phyloP scores from a whole-genome alignment of 2,329 filamentous ascomycete genomes.

The Fusarium incarnatum region DNA sequence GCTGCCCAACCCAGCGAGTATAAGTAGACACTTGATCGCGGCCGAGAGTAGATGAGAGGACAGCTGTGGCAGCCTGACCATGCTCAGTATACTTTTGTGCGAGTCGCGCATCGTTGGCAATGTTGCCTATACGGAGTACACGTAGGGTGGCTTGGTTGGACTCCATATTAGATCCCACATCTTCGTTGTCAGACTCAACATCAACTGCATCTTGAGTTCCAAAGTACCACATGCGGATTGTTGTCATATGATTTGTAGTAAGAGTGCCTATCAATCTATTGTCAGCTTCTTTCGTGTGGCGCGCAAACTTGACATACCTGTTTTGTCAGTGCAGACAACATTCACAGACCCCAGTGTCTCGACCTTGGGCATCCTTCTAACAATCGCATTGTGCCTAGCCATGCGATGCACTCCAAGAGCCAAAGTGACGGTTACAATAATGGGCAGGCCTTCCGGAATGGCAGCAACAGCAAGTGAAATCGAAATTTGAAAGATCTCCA shows the following conservation, averaged over 20 bases:
- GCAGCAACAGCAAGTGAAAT: conserved; percentile 96
- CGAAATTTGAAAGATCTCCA: conserved; percentile 98
- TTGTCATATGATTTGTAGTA: conserved; percentile 98
- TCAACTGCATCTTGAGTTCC: conserved; percentile 68
- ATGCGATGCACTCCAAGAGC: conserved; percentile 95
- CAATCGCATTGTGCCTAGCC: conserved; percentile 95
- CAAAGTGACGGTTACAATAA: conserved; percentile 97
- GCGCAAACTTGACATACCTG: conserved; percentile 62
- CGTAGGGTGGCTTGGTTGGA: conserved; percentile 77
- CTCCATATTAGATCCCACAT: conserved; percentile 65
- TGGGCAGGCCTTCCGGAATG: conserved; percentile 94
- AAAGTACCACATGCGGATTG: conserved; percentile 96
- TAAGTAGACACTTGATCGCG: conserved; percentile 69
- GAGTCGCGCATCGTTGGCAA: conserved; percentile 93
- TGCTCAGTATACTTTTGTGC: conserved; percentile 78
- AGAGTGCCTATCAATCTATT: conserved; percentile 73
- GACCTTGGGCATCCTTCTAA: conserved; percentile 94
- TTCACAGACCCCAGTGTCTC: conserved; percentile 99
- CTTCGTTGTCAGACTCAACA: conserved; percentile 66
- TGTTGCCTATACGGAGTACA: conserved; percentile 91
- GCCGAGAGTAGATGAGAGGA: conserved; percentile 85
- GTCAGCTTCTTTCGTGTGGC: conserved; percentile 27
- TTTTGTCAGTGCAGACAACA: conserved; percentile 99
- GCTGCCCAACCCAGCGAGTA: conserved; percentile 95
- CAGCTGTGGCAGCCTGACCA: conserved; percentile 75